Conservation (phyloP, 768 basidiomycete species). For the Naganishia kalamii region DNA sequence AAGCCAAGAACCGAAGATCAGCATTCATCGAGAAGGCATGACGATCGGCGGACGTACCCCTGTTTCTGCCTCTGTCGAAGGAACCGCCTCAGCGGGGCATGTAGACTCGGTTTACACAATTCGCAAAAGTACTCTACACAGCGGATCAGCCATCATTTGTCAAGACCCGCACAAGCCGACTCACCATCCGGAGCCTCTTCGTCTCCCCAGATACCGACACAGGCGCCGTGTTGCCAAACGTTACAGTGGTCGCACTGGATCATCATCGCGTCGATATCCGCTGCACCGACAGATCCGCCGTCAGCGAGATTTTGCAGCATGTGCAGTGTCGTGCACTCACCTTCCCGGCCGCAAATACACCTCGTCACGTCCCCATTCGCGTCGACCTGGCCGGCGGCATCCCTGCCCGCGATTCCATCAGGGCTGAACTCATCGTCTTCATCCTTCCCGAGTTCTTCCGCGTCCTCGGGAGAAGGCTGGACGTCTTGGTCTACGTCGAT, state of each 20-base stretch:
- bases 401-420: conserved; percentile 21
- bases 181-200: conserved; percentile 47
- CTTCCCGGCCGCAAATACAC: conserved; percentile 35
- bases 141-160: conserved; percentile 48
- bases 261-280: conserved; percentile 82
- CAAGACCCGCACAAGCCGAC: conserved; percentile 34
- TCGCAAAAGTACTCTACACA: conserved; percentile 86
- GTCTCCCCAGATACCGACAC: conserved; percentile 75
- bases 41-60: conserved; percentile 54
- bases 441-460: conserved; percentile 13
- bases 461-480: background rate
- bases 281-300: background rate
- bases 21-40: background rate
- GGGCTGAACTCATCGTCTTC: conserved; percentile 17
- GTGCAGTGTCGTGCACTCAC: conserved; percentile 26
- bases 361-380: conserved; percentile 36
- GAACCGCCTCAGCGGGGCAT: conserved; percentile 57
- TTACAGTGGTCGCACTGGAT: conserved; percentile 95
- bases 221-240: conserved; percentile 95
- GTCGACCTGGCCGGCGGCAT: conserved; percentile 24
- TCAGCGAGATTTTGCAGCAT: conserved; percentile 2
- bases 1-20: conserved; percentile 19
- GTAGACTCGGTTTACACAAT: conserved; percentile 78
- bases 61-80: conserved; percentile 48
- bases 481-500: background rate